Percentiles rank a stretch among this genome's conserved stretches.
Evolutionary conservation across 2,329 filamentous ascomycete genomes (phyloP).

Genomic region (Pseudocercospora fuligena): DNA sequence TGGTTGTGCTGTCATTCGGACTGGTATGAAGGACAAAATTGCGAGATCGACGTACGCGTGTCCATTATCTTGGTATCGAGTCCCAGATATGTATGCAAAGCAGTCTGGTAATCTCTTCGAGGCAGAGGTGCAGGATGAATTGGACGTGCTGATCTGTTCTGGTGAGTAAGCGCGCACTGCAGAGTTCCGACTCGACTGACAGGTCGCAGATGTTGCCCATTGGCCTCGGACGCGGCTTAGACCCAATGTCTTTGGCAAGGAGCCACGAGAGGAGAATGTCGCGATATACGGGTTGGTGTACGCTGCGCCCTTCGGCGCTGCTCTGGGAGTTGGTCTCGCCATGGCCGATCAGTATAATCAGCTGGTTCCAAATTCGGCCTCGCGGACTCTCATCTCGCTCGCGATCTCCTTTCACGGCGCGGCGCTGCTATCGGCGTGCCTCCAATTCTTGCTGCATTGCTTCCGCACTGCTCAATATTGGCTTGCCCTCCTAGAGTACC

Average conservation of each 20-base stretch:
- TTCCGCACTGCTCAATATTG: not conserved
- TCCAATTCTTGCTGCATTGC: not conserved
- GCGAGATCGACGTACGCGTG: not conserved
- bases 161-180: not conserved
- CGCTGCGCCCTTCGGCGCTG: not conserved
- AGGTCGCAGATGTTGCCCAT: not conserved
- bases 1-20: slow-evolving; percentile 1
- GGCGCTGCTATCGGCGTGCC: not conserved
- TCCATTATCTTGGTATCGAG: not conserved
- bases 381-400: not conserved
- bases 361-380: not conserved
- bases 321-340: not conserved
- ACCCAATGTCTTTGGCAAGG: not conserved
- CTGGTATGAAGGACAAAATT: slow-evolving; percentile 1
- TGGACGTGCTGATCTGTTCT: slow-evolving; percentile 1
- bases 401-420: not conserved
- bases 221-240: not conserved
- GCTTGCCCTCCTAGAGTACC: not conserved
- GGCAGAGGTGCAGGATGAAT: slow-evolving; percentile 1
- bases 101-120: not conserved
- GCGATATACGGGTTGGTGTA: not conserved
- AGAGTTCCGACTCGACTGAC: not conserved
- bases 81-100: not conserved
- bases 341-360: slow-evolving; percentile 3
- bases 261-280: slow-evolving; percentile 4